Base-by-base conservation (phyloP, 768 basidiomycete genomes). In the Paxillus ammoniavirescens region DNA sequence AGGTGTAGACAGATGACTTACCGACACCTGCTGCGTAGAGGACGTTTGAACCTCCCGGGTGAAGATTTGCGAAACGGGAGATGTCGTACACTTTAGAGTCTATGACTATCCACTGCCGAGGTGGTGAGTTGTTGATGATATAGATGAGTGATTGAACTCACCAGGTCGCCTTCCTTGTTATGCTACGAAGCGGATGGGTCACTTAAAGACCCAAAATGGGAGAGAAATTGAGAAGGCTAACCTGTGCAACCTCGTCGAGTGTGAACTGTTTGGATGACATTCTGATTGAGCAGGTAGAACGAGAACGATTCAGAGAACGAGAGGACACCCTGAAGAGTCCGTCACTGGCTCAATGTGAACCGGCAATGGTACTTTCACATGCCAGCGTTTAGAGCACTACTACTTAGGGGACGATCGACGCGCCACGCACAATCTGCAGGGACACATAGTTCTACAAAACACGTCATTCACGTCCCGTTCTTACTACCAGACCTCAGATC, bases 11-110 rank as follows among this genome's bases (percentile, higher is more conserved):
- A 6, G 15, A 15, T 17, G 40, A 52, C 82, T 61, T 62, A 88
- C 89, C 89, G 49, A 96, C 78, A 36, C 77, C 71, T 9, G 80
- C 71, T 17, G 85, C 82, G 58, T 80, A 80, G 28, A 92, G 73
- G 5, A 96, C 92, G 33, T 82, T 86, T 26, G 81, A 67, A 9
- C 94, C 93, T 49, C 94, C 82, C 1, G 93, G 95, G 64, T 98
- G 95, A 47, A 97, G 71, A 55, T 83, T 75, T 21, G 83, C 86
- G 61, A 98, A 97, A 55, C 81, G 84, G 37, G 87, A 82, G 30
- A 98, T 68, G 64, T 93, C 83, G 53, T 88, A 93, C 28, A 93
- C 89, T 61, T 86, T 89, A 8, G 87, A 75, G 67, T 93, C 91
- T 47, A 93, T 77, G 35, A 89, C 74, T 42, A 93, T 78, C 91